Conservation (phyloP, 768 basidiomycete species). For the Boletus patriciae region DNA sequence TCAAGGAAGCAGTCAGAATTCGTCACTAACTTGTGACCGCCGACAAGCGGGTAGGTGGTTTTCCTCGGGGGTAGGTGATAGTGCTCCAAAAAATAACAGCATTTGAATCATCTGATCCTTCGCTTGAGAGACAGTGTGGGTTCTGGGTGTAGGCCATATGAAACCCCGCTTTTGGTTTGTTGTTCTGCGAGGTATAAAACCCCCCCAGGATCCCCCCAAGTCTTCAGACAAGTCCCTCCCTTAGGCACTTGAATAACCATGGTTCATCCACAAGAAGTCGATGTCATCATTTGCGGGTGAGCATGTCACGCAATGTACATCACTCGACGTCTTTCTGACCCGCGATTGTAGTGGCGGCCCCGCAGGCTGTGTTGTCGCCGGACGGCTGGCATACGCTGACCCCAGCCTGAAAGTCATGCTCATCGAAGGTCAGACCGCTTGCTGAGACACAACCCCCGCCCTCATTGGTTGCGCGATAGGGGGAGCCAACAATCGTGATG, state of each 20-base stretch:
- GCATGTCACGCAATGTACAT: slow-evolving; percentile 1
- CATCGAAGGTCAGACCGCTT: slow-evolving; percentile 52
- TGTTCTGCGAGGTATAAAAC: slow-evolving; percentile 12
- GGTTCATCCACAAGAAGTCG: slow-evolving; percentile 68
- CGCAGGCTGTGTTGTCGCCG: slow-evolving; percentile 66
- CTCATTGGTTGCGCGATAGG: slow-evolving; percentile 33
- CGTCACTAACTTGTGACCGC: no score
- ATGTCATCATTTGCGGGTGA: slow-evolving; percentile 64
- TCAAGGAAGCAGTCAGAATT: no score
- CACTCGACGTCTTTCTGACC: slow-evolving; percentile 5
- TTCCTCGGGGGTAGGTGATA: no score
- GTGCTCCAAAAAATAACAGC: slow-evolving; percentile 1
- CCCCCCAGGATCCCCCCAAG: neutral
- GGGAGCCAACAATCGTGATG: slow-evolving; percentile 70
- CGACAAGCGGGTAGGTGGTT: no score
- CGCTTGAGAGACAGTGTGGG: neutral
- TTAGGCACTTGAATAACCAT: slow-evolving; percentile 21
- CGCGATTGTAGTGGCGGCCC: slow-evolving; percentile 51
- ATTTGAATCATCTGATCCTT: slow-evolving; percentile 18
- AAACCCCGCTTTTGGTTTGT: slow-evolving; percentile 5
- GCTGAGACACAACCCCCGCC: neutral
- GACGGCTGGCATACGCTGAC: slow-evolving; percentile 68
- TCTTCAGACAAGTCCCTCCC: neutral
- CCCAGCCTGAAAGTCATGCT: slow-evolving; percentile 74
- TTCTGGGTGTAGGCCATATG: neutral